These are phyloP conservation scores for Oryza punctata DNA, from an alignment of 176 grass and related monocot genomes.

Conservation along the genomic window DNA sequence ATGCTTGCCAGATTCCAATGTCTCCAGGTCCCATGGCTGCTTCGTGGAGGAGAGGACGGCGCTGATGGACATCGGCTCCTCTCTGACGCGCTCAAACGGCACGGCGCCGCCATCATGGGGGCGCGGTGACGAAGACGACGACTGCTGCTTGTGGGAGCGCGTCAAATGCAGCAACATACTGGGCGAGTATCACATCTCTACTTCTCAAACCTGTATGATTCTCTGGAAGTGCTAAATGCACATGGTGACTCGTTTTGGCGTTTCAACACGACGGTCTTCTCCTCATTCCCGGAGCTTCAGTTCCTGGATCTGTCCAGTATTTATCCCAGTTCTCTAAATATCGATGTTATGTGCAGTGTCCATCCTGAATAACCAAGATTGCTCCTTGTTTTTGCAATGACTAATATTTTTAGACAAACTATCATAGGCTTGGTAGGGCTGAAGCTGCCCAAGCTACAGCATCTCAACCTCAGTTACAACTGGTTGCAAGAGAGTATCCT, in stretches of 20 bases:
- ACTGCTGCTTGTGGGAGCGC: conserved; percentile 25
- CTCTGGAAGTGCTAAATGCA: too few species aligned
- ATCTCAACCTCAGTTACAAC: conserved; percentile 25
- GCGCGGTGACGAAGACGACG: background rate
- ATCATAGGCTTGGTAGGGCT: background rate
- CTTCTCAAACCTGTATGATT: background rate
- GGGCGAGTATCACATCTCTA: background rate
- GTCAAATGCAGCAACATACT: conserved; percentile 5
- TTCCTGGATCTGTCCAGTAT: conserved; percentile 3
- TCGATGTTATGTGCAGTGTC: background rate
- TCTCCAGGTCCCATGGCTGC: background rate
- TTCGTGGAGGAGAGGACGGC: conserved; percentile 17
- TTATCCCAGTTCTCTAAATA: background rate
- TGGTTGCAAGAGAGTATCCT: background rate
- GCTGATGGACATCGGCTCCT: conserved; percentile 16
- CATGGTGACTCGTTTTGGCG: too few species aligned
- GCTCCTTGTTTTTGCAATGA: background rate
- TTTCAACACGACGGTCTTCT: background rate
- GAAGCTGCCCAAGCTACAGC: conserved; percentile 11
- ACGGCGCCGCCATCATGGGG: background rate
- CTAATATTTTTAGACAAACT: background rate
- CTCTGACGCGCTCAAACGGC: background rate
- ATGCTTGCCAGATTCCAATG: background rate
- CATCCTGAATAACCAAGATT: background rate
- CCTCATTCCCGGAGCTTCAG: conserved; percentile 10